These are phyloP conservation scores for Colletotrichum viniferum DNA, from an alignment of 2,329 filamentous ascomycete species.

Conservation along the genomic window DNA sequence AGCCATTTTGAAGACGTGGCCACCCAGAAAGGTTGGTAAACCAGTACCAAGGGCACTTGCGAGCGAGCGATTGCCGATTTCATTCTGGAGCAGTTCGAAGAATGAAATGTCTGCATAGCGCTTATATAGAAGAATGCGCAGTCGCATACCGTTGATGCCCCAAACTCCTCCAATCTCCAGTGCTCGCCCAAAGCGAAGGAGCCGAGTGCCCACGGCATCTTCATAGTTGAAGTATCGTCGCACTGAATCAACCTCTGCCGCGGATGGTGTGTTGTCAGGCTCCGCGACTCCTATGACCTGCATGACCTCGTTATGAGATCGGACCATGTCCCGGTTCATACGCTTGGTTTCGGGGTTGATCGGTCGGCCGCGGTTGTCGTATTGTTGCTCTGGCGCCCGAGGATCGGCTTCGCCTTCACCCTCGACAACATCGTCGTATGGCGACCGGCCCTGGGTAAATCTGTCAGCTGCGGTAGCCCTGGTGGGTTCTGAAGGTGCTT, in stretches of 20 bases:
- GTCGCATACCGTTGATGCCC: slow-evolving; percentile 56
- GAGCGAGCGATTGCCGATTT: slow-evolving; percentile 36
- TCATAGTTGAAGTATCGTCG: slow-evolving; percentile 52
- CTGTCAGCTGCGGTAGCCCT: background rate
- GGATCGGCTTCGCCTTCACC: slow-evolving; percentile 50
- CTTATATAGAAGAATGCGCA: slow-evolving; percentile 60
- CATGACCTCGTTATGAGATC: slow-evolving; percentile 69
- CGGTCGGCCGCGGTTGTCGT: slow-evolving; percentile 60
- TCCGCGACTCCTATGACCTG: slow-evolving; percentile 66
- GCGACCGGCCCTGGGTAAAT: slow-evolving; percentile 56
- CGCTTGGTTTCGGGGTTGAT: slow-evolving; percentile 58
- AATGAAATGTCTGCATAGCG: slow-evolving; percentile 54
- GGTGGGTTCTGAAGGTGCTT: slow-evolving; percentile 24
- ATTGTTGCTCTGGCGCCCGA: slow-evolving; percentile 50
- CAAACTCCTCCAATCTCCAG: slow-evolving; percentile 51
- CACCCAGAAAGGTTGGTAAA: slow-evolving; percentile 42
- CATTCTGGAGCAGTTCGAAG: slow-evolving; percentile 42
- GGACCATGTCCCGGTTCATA: slow-evolving; percentile 61
- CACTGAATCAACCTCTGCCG: slow-evolving; percentile 44
- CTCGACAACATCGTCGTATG: slow-evolving; percentile 61
- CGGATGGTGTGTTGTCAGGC: slow-evolving; percentile 50
- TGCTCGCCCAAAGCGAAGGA: slow-evolving; percentile 38
- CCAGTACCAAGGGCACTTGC: slow-evolving; percentile 39
- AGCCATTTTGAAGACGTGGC: slow-evolving; percentile 34
- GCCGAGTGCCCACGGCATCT: slow-evolving; percentile 45